Percentiles rank a stretch among this genome's conserved stretches.
phyloP scores from a whole-genome alignment of 176 grass and related monocot genomes.

The Tillandsia leiboldiana region DNA sequence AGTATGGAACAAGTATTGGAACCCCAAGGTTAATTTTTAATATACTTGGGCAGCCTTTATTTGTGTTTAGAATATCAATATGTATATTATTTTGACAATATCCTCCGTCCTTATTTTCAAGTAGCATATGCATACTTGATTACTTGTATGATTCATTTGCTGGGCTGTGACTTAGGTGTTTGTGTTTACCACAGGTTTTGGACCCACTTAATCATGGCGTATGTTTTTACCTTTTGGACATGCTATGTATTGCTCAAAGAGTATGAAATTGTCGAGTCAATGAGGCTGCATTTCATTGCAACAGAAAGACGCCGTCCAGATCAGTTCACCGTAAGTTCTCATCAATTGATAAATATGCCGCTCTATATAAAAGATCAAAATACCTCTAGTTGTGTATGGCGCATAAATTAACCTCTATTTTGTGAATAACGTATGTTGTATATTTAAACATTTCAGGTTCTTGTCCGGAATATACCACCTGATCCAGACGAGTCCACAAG shows the following conservation, averaged over 20 bases:
- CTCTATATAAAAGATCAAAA: background rate
- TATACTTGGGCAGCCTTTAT: too few species aligned
- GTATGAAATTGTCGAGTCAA: slow-evolving; percentile 68
- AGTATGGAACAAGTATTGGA: too few species aligned
- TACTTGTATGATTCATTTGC: background rate
- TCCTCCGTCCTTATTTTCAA: too few species aligned
- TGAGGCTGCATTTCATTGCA: slow-evolving; percentile 89
- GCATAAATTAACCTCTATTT: background rate
- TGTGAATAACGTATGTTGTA: slow-evolving; percentile 7
- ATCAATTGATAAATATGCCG: background rate
- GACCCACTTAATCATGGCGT: slow-evolving; percentile 71
- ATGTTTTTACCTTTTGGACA: slow-evolving; percentile 96
- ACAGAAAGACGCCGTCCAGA: slow-evolving; percentile 81
- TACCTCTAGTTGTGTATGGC: too few species aligned
- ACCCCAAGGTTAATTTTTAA: too few species aligned
- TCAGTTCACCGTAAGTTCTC: slow-evolving; percentile 78
- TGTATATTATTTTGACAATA: too few species aligned
- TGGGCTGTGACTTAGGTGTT: background rate
- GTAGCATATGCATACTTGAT: too few species aligned
- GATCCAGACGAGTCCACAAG: slow-evolving; percentile 88
- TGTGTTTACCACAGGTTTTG: slow-evolving; percentile 51
- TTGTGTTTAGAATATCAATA: too few species aligned
- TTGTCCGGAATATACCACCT: slow-evolving; percentile 78
- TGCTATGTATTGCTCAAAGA: slow-evolving; percentile 79
- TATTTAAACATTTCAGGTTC: slow-evolving; percentile 53